These are phyloP conservation scores for Pseudopyricularia cyperi DNA, from an alignment of 2,329 filamentous ascomycete species.

Conservation along the genomic window DNA sequence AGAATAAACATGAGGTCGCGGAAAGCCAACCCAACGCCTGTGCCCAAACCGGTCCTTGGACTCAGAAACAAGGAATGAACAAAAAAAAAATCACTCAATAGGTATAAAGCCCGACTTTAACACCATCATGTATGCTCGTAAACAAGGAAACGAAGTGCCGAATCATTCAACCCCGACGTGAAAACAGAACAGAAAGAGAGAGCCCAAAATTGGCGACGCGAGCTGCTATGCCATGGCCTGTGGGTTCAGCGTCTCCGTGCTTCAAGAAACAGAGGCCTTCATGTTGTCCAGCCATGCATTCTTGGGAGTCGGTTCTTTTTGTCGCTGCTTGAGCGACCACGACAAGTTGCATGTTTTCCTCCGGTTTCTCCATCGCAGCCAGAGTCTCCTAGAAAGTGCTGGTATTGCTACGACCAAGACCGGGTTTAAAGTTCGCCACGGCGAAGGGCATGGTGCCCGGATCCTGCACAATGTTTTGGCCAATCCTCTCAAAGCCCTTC, in stretches of 20 bases:
- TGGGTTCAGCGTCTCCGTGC: too few species aligned
- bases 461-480: constrained; percentile 16
- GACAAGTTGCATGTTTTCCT: too few species aligned
- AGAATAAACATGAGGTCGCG: not conserved
- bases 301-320: too few species aligned
- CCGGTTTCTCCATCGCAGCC: too few species aligned
- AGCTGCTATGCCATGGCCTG: not conserved
- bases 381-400: constrained; percentile 19
- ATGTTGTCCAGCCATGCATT: too few species aligned
- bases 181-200: not conserved
- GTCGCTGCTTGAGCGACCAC: too few species aligned
- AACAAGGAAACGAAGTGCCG: too few species aligned
- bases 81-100: too few species aligned
- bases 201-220: not conserved
- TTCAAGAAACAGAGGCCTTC: too few species aligned
- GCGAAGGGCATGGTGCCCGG: not conserved
- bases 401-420: constrained; percentile 23
- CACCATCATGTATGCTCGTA: too few species aligned
- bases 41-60: not conserved
- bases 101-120: too few species aligned
- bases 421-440: constrained; percentile 9
- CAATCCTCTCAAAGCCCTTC: constrained; percentile 66
- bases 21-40: not conserved
- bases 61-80: not conserved
- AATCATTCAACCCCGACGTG: too few species aligned